Evolutionary conservation across 352 stramenopile species (phyloP), one percentile per base, ranked within the genome.

Genomic region (Phytophthora colocasiae): DNA sequence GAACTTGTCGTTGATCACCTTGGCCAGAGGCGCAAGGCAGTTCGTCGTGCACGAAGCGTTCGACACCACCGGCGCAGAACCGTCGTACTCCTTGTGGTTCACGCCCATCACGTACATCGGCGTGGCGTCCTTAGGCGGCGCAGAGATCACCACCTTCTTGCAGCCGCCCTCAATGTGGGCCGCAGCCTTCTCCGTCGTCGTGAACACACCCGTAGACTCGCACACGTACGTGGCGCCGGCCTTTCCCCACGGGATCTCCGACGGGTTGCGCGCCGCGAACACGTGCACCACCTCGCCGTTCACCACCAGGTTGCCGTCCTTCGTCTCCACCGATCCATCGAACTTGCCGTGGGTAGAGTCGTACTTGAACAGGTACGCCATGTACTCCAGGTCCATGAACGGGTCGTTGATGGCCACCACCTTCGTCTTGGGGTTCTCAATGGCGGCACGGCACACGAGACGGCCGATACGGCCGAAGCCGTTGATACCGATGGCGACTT

Each of bases 1-100:
- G 71, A 99, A 99, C 54, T 97, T 91, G 76, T 99, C 97, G 84
- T 99, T 94, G 69, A 99, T 91, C 54, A 99, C 95, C 90, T 99
- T 99, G 62, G 97, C 97, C 48, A 99, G 75, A 17, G 97, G 97
- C 49, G 97, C 97, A 60, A 99, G 85, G 75, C 97, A 99, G 90
- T 99, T 99, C 66, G 97, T 99, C 56, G 97, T 99, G 85, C 97
- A 99, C 56, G 95, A 99, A 17, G 97, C 97, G 79, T 98, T 99
- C 56, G 97, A 99, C 63, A 99, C 96, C 57, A 99, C 92, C 80
- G 98, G 66, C 78, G 97, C 96, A 68, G 84, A 86, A 50, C 69
- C 69, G 50, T 96, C 83, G 83, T 99, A 99, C 36, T 87, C 72
- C 47, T 97, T 79, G 61, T 98, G 70, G 90, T 99, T 99, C 51